Conservation (phyloP, 108 stramenopile genomes). For the Conticribra weissflogii region DNA sequence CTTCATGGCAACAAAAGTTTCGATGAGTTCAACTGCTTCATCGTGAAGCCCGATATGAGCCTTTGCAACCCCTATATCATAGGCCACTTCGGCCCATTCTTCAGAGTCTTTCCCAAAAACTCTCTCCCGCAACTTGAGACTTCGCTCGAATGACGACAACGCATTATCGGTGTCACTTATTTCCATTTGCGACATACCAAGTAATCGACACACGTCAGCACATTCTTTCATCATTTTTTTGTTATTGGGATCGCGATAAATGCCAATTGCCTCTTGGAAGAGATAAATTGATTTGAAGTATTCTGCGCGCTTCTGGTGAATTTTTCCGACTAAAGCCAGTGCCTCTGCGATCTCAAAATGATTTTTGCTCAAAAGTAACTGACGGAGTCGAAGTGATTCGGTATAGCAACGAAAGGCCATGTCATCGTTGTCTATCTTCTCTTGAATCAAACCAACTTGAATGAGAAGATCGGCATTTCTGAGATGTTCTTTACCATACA, state of each 20-base stretch:
- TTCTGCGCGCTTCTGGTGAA: conserved; percentile 24
- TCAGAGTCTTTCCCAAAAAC: conserved; percentile 21
- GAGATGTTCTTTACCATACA: conserved; percentile 41
- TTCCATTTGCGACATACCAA: conserved; percentile 35
- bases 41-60: conserved; percentile 15
- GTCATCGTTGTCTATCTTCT: conserved; percentile 30
- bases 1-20: conserved; percentile 29
- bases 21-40: conserved; percentile 27
- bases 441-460: conserved; percentile 51
- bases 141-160: conserved; percentile 22
- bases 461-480: conserved; percentile 54
- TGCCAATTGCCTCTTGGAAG: conserved; percentile 46
- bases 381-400: conserved; percentile 48
- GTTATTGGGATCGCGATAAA: conserved; percentile 28
- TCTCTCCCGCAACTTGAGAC: conserved; percentile 25
- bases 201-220: conserved; percentile 24
- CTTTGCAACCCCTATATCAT: conserved; percentile 42
- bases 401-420: conserved; percentile 49
- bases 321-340: conserved; percentile 31
- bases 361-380: conserved; percentile 14
- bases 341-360: conserved; percentile 43
- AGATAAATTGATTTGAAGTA: conserved; percentile 25
- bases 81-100: conserved; percentile 38
- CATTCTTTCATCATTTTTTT: conserved; percentile 10
- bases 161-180: conserved; percentile 34